Conservation (phyloP, 2,329 filamentous ascomycete genomes). For the Fusarium secorum region DNA sequence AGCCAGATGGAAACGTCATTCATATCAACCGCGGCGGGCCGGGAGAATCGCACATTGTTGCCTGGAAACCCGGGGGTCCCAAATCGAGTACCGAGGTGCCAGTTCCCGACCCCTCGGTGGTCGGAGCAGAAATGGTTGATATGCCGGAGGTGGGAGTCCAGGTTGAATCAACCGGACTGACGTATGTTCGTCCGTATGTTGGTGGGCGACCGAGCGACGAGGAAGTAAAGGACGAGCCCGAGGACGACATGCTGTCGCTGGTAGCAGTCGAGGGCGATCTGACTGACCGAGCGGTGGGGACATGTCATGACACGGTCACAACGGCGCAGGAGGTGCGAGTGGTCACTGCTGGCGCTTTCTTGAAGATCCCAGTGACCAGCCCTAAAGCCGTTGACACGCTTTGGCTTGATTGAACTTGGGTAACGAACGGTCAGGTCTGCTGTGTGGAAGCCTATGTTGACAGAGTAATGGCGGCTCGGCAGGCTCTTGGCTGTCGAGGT, state of each 20-base stretch:
- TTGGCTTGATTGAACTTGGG: slow-evolving; percentile 13
- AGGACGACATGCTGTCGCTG: slow-evolving; percentile 54
- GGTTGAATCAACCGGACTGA: slow-evolving; percentile 54
- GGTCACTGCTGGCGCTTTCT: slow-evolving; percentile 33
- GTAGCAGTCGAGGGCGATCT: slow-evolving; percentile 41
- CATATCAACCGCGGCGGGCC: neutral
- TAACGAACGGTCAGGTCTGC: neutral
- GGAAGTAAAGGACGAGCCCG: slow-evolving; percentile 58
- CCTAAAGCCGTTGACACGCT: slow-evolving; percentile 21
- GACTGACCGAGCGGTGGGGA: slow-evolving; percentile 43
- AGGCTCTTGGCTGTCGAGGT: slow-evolving; percentile 13
- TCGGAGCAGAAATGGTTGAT: slow-evolving; percentile 55
- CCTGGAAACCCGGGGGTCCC: slow-evolving; percentile 61
- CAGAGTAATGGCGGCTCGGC: slow-evolving; percentile 5
- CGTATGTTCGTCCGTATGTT: slow-evolving; percentile 52
- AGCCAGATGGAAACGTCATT: slow-evolving; percentile 26
- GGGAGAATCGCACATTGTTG: slow-evolving; percentile 56
- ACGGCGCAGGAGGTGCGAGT: slow-evolving; percentile 32
- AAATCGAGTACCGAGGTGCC: slow-evolving; percentile 57
- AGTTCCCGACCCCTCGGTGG: slow-evolving; percentile 48
- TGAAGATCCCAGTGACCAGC: slow-evolving; percentile 34
- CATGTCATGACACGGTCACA: slow-evolving; percentile 44
- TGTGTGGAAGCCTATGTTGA: slow-evolving; percentile 9
- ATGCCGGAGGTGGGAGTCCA: slow-evolving; percentile 56
- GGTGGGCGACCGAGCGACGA: slow-evolving; percentile 54